Evolutionary conservation across 768 basidiomycete species (phyloP).

Genomic region (Trametes cinnabarina): DNA sequence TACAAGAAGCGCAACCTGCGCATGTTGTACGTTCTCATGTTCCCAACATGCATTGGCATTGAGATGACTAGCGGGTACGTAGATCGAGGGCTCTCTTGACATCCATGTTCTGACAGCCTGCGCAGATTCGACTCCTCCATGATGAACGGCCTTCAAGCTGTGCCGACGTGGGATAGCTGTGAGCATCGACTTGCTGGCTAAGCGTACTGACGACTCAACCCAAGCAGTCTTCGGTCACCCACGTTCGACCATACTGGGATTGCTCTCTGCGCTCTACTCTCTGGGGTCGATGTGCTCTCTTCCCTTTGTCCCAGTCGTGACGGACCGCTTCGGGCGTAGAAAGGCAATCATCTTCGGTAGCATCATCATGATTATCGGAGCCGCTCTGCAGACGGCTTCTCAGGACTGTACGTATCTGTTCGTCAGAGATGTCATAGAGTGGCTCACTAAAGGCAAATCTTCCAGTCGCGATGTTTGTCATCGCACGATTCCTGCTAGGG

Average conservation of each 20-base stretch:
- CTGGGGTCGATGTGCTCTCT: conserved; percentile 56
- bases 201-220: not conserved
- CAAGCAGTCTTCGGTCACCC: conserved; percentile 51
- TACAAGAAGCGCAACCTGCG: conserved; percentile 61
- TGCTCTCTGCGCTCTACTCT: conserved; percentile 58
- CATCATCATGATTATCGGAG: conserved; percentile 31
- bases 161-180: conserved; percentile 57
- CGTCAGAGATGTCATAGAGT: too few relatives aligned
- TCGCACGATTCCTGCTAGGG: conserved; percentile 54
- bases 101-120: too few relatives aligned
- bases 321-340: conserved; percentile 51
- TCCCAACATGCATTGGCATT: conserved; percentile 60
- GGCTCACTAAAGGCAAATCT: too few relatives aligned
- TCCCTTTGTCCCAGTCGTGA: conserved; percentile 51
- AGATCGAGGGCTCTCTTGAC: too few relatives aligned
- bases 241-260: conserved; percentile 51
- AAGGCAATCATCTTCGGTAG: conserved; percentile 52
- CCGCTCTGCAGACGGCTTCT: conserved; percentile 25
- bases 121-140: conserved; percentile 57
- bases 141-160: conserved; percentile 62
- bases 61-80: conserved; percentile 61
- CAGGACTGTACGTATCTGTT: conserved; percentile 37
- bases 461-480: conserved; percentile 63
- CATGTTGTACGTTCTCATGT: conserved; percentile 51
- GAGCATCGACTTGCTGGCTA: conserved; percentile 8